These are phyloP conservation scores for Diaporthe ilicicola DNA, from an alignment of 2,329 filamentous ascomycete genomes.

Conservation along the genomic window DNA sequence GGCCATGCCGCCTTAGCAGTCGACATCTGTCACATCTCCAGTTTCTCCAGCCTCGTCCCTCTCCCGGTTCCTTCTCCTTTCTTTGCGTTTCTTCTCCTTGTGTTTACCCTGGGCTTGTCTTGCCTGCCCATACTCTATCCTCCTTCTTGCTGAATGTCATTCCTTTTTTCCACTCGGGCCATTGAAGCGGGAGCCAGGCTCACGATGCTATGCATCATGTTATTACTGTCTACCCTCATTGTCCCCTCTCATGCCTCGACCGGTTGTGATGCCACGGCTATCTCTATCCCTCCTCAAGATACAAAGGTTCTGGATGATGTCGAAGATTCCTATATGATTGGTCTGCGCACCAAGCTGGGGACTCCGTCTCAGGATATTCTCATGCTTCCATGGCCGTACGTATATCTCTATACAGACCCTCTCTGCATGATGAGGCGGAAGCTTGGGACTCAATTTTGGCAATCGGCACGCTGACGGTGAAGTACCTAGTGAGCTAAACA, in stretches of 20 bases:
- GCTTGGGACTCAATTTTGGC: neutral
- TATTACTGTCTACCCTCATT: neutral
- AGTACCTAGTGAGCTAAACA: slow-evolving; percentile 45
- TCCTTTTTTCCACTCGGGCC: neutral
- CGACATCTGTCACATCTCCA: neutral
- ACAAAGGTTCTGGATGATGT: slow-evolving; percentile 38
- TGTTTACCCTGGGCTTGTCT: neutral
- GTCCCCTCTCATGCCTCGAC: neutral
- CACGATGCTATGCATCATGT: neutral
- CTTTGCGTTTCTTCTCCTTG: neutral
- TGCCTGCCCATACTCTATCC: neutral
- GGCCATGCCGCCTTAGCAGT: neutral
- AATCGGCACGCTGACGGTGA: neutral
- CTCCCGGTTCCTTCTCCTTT: neutral
- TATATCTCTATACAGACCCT: slow-evolving; percentile 4
- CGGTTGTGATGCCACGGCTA: neutral
- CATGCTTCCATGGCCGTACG: slow-evolving; percentile 45
- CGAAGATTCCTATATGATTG: slow-evolving; percentile 40
- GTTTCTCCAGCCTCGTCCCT: neutral
- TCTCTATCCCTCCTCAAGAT: slow-evolving; percentile 25
- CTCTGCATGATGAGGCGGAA: neutral
- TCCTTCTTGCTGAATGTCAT: neutral
- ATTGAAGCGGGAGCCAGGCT: neutral
- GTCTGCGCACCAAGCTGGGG: slow-evolving; percentile 40
- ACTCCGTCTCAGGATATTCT: slow-evolving; percentile 42